A percentile compares a stretch with the other conserved stretches of the same genome.
phyloP scores from a whole-genome alignment of 257 asterid species.

The Paraleonurus japonicus region DNA sequence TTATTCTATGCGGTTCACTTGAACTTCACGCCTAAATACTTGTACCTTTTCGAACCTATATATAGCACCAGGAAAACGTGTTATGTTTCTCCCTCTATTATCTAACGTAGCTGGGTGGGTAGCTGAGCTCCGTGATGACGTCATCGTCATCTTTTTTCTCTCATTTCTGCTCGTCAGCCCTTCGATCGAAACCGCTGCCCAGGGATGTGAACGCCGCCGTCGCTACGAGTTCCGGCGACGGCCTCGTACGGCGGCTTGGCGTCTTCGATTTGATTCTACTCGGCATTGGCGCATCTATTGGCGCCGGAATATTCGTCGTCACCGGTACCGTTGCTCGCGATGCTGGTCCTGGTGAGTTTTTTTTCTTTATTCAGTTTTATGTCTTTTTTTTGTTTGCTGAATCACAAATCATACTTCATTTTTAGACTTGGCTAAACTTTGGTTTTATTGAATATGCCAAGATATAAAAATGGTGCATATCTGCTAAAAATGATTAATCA shows the following conservation, averaged over 20 bases:
- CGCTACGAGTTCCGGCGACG: constrained; percentile 48
- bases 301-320: constrained; percentile 87
- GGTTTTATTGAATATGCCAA: not conserved
- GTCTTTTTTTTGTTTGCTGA: not conserved
- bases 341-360: constrained; percentile 76
- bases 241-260: constrained; percentile 74
- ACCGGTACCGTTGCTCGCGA: constrained; percentile 92
- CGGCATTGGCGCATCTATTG: constrained; percentile 92
- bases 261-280: constrained; percentile 73
- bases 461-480: not conserved
- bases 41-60: constrained; percentile 6
- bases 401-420: not conserved
- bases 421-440: not conserved
- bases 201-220: constrained; percentile 43
- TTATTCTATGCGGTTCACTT: not conserved
- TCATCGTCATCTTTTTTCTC: constrained; percentile 44
- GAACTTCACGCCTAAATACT: constrained; percentile 9
- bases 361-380: not conserved
- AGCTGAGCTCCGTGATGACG: constrained; percentile 39
- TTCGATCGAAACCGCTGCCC: constrained; percentile 55
- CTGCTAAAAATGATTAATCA: not conserved
- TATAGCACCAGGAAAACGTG: not conserved
- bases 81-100: not conserved
- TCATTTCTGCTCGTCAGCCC: constrained; percentile 73
- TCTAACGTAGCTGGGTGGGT: constrained; percentile 5